phyloP scores from a whole-genome alignment of 2,329 filamentous ascomycete genomes.

The Mycocentrospora acerina region DNA sequence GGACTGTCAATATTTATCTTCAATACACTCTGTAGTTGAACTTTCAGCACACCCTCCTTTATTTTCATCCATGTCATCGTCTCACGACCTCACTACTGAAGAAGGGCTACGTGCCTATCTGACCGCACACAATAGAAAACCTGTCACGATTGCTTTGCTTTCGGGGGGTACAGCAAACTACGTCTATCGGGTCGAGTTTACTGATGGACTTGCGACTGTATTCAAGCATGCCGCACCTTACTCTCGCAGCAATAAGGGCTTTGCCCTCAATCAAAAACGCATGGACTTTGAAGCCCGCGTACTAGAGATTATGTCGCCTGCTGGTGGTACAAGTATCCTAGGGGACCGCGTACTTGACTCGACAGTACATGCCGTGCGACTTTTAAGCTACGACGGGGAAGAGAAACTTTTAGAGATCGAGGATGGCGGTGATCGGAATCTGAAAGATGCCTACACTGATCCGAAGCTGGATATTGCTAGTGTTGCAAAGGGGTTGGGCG shows the following conservation, averaged over 20 bases:
- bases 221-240: constrained; percentile 41
- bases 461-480: constrained; percentile 15
- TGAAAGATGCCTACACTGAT: constrained; percentile 37
- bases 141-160: constrained; percentile 18
- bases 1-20: not conserved
- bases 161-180: constrained; percentile 40
- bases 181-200: constrained; percentile 32
- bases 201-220: constrained; percentile 19
- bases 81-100: constrained; percentile 18
- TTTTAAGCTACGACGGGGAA: constrained; percentile 26
- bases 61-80: not conserved
- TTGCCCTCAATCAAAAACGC: constrained; percentile 28
- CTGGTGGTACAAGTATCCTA: constrained; percentile 3
- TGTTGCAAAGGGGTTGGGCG: constrained; percentile 28
- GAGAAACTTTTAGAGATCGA: constrained; percentile 32
- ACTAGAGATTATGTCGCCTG: constrained; percentile 17
- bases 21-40: not conserved
- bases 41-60: not conserved
- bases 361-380: constrained; percentile 18
- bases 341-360: constrained; percentile 1
- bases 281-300: constrained; percentile 40
- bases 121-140: constrained; percentile 1
- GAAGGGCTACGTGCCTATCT: constrained; percentile 26
- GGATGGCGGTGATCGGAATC: constrained; percentile 31
- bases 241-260: constrained; percentile 21